phyloP scores from a whole-genome alignment of 306 rosid genomes.

The Trichosanthes cucumerina region DNA sequence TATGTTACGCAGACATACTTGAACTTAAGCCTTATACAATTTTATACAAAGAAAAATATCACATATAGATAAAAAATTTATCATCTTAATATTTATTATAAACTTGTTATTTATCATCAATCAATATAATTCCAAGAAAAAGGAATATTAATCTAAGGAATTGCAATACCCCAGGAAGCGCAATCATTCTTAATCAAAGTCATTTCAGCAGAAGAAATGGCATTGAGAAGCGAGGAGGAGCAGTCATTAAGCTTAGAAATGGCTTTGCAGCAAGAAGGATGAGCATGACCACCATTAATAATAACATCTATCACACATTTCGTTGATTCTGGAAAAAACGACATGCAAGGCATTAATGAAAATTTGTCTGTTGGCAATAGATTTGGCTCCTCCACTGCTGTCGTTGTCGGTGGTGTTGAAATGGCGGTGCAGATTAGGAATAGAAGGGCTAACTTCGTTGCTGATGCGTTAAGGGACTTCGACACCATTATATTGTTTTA shows the following conservation, averaged over 20 bases:
- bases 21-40: no score
- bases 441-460: background rate
- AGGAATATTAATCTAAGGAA: background rate
- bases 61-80: no score
- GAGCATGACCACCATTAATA: background rate
- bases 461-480: no score
- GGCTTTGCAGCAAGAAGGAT: background rate
- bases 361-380: background rate
- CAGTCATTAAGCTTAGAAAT: background rate
- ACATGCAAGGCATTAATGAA: background rate
- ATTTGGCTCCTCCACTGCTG: background rate
- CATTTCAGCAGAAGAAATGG: background rate
- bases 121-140: no score
- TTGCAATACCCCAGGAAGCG: background rate
- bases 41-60: no score
- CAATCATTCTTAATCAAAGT: background rate
- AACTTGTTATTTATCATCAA: no score
- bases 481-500: no score
- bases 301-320: background rate
- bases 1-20: no score
- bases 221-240: background rate
- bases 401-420: background rate
- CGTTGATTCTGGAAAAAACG: background rate
- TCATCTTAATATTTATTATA: no score
- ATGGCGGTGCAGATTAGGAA: background rate